A percentile compares a stretch with the other conserved stretches of the same genome.
Evolutionary conservation across 345 rosid species (phyloP).

Genomic region (Fremontodendron californicum): DNA sequence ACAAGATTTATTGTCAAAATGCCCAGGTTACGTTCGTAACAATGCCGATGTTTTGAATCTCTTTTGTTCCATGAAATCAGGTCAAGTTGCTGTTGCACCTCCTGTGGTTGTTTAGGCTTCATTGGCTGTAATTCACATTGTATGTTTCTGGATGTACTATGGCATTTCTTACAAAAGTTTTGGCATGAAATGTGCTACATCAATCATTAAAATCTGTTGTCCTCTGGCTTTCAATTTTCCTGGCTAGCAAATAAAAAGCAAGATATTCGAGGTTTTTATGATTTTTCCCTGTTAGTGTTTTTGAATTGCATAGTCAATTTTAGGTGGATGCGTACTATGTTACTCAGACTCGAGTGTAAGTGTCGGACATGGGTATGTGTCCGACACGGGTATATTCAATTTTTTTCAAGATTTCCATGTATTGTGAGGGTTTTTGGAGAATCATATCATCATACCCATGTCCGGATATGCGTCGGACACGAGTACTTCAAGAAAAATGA

Average conservation of each 20-base stretch:
- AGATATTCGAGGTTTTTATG: not conserved
- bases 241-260: not conserved
- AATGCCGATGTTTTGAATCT: conserved; percentile 78
- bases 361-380: no score
- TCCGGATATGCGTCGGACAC: no score
- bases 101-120: conserved; percentile 29
- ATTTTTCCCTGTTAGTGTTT: not conserved
- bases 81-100: conserved; percentile 26
- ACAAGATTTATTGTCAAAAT: conserved; percentile 65
- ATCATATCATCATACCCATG: no score
- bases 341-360: no score
- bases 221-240: not conserved
- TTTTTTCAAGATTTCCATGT: no score
- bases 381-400: no score
- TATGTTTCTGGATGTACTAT: conserved; percentile 15
- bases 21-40: conserved; percentile 63
- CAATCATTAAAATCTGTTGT: not conserved
- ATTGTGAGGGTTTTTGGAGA: no score
- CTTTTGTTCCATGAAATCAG: conserved; percentile 48
- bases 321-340: not conserved
- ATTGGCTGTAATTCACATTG: conserved; percentile 1
- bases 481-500: no score
- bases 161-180: conserved; percentile 21
- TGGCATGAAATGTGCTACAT: conserved; percentile 14
- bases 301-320: not conserved